A percentile compares a stretch with the other conserved stretches of the same genome.
phyloP scores from a whole-genome alignment of 345 rosid genomes.

The Lepidium africanum region DNA sequence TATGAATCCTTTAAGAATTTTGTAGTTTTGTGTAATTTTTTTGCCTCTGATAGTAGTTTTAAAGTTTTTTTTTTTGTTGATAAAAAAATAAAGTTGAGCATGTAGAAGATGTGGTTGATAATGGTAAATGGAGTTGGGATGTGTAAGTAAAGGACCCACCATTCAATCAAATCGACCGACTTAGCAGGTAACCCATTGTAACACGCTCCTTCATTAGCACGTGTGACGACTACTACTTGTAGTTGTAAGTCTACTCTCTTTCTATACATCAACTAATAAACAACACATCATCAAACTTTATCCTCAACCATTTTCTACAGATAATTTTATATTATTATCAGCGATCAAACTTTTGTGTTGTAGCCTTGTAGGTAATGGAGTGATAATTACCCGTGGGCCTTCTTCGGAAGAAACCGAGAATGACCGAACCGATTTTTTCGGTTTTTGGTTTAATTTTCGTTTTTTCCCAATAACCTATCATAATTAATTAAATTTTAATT shows the following conservation, averaged over 20 bases:
- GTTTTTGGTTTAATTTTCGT: no score
- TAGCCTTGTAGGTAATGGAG: neutral
- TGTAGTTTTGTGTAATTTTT: no score
- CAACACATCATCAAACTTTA: neutral
- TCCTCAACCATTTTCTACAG: neutral
- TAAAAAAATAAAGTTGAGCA: no score
- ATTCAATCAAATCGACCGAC: constrained; percentile 18
- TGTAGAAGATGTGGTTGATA: constrained; percentile 3
- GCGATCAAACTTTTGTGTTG: neutral
- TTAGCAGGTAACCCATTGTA: constrained; percentile 19
- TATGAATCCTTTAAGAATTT: no score
- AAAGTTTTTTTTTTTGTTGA: no score
- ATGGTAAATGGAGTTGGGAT: constrained; percentile 21
- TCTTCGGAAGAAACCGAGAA: no score
- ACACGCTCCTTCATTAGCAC: constrained; percentile 4
- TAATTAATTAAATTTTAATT: no score
- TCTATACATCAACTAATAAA: neutral
- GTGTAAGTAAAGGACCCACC: constrained; percentile 14
- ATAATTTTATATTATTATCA: neutral
- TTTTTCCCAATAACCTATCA: no score
- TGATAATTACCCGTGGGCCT: no score
- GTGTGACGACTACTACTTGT: neutral
- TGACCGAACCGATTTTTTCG: no score
- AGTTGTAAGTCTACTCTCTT: neutral
- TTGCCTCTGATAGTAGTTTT: no score